phyloP scores from a whole-genome alignment of 768 basidiomycete genomes.

The Podaxis carcinomalis region DNA sequence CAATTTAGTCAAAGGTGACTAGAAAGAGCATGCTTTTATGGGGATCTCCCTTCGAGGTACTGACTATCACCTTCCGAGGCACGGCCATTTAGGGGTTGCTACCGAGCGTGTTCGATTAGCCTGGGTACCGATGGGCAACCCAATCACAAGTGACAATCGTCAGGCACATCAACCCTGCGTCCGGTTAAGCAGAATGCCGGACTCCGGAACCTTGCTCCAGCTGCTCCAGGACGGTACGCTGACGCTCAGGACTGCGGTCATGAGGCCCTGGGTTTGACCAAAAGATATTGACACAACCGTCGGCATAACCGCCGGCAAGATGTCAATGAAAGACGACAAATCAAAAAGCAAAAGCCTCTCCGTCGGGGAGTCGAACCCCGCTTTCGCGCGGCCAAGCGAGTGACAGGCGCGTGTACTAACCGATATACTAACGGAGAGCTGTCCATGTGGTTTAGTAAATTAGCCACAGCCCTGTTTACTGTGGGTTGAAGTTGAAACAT shows the following conservation, averaged over 20 bases:
- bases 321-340: no score
- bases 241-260: no score
- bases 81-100: not conserved
- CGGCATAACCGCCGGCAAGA: no score
- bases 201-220: not conserved
- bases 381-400: constrained; percentile 12
- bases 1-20: no score
- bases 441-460: not conserved
- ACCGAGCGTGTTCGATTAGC: not conserved
- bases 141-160: no score
- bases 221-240: not conserved
- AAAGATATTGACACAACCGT: no score
- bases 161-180: not conserved
- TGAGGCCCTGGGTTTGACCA: no score
- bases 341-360: constrained; percentile 4
- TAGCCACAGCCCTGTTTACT: not conserved
- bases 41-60: not conserved
- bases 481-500: not conserved
- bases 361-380: constrained; percentile 18
- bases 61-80: not conserved
- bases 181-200: not conserved
- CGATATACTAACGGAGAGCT: constrained; percentile 9
- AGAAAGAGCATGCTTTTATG: not conserved
- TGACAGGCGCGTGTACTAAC: constrained; percentile 10
- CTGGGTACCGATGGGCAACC: no score